phyloP scores from a whole-genome alignment of 129 eudicot genomes.

The Chrysanthemum seticuspe region DNA sequence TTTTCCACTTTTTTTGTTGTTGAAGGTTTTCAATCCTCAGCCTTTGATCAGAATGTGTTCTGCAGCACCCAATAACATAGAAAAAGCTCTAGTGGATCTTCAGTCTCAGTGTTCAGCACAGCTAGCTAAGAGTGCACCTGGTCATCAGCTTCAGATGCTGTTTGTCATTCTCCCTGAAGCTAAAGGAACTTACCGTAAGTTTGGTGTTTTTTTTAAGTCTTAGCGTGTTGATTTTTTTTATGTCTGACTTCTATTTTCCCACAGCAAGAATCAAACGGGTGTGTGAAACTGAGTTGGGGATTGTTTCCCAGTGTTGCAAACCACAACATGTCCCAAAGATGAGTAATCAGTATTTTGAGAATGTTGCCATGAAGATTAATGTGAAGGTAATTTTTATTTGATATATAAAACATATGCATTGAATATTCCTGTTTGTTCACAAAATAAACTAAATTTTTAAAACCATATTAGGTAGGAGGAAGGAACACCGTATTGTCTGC shows the following conservation, averaged over 20 bases:
- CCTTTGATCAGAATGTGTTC: constrained; percentile 42
- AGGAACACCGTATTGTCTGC: constrained; percentile 48
- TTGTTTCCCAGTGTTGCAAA: constrained; percentile 82
- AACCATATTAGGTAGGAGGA: constrained; percentile 68
- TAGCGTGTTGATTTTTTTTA: background rate
- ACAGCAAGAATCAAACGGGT: constrained; percentile 75
- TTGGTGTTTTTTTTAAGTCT: background rate
- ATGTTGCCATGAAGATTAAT: constrained; percentile 69
- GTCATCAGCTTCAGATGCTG: constrained; percentile 53
- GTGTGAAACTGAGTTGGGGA: constrained; percentile 83
- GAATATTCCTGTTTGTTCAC: background rate
- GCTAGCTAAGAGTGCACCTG: constrained; percentile 21
- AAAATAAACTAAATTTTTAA: background rate
- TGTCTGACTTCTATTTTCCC: background rate
- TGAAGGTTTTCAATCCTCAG: constrained; percentile 51
- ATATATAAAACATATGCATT: too few species aligned
- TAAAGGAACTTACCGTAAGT: constrained; percentile 66
- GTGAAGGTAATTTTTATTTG: constrained; percentile 55
- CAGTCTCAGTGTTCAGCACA: constrained; percentile 10
- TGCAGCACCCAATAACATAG: constrained; percentile 39
- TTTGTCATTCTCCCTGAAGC: constrained; percentile 73
- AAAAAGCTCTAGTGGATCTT: constrained; percentile 43
- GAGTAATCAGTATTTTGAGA: constrained; percentile 63
- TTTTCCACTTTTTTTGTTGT: background rate
- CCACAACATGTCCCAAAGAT: constrained; percentile 45